Base-by-base conservation (phyloP, 164 flowering plant species). In the Berberis vulgaris region DNA sequence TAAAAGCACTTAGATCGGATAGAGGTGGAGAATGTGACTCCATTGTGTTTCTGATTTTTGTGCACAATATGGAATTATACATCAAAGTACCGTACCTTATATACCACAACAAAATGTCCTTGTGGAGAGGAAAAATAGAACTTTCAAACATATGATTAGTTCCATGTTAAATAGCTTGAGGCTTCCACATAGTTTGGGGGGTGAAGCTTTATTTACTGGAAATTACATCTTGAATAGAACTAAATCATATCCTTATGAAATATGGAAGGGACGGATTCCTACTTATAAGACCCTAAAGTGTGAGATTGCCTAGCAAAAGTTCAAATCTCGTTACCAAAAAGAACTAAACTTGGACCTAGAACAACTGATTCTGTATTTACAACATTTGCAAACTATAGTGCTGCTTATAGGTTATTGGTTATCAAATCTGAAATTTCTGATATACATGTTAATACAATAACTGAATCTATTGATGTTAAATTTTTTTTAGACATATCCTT, bases 281-380 rank as follows among this genome's bases (percentile, higher is more conserved):
- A 3, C 45, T 1, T 49, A 41, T 5, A 54, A 54, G 5, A 39
- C 7, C 12, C 6, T 64, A 0, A 64, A 64, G 60, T 64, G 67
- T 54, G 59, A 7, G 53, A n/a, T 9, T 56, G 50, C n/a, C 7
- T 54, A 9, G 46, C 66, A 2, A 63, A 49, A 9, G 46, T 63
- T 1, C 43, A 12, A 13, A 8, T 53, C 1, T 58, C 64, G 26
- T 26, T 26, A 26, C 26, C 26, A 26, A 26, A 26, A 26, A 26
- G 26, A 26, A 26, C 26, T 26, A 62, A 49, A 62, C 6, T 62
- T 7, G 45, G 43, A 12, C 54, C 1, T 46, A 49, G 49, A 9
- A 47, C 26, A 6, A 8, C 39, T 62, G 54, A 62, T 6, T 62
- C 41, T 49, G 40, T 40, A 62, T 62, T 62, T 11, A 49, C 49